Conservation (phyloP, 2,329 filamentous ascomycete species). For the Torrubiella hemipterigena region DNA sequence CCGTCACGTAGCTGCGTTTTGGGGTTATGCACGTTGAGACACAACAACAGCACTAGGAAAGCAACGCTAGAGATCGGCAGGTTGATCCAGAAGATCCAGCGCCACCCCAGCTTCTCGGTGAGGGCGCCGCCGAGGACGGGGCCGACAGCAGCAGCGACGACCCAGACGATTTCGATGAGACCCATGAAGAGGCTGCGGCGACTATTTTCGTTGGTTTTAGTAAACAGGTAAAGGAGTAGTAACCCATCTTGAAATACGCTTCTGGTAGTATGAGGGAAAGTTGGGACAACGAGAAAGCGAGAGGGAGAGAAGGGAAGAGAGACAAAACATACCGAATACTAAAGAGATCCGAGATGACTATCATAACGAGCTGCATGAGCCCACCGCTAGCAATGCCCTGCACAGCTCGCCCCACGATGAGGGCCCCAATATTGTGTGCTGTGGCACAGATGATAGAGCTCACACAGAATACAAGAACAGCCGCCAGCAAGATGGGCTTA, state of each 20-base stretch:
- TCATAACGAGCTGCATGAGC: constrained; percentile 34
- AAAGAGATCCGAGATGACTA: constrained; percentile 38
- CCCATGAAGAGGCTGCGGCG: constrained; percentile 42
- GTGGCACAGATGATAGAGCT: constrained; percentile 34
- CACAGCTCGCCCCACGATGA: constrained; percentile 32
- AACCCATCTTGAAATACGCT: too few species aligned
- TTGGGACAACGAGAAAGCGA: not conserved
- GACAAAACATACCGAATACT: constrained; percentile 27
- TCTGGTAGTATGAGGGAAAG: too few species aligned
- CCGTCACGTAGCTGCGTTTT: constrained; percentile 49
- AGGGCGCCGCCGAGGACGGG: constrained; percentile 54
- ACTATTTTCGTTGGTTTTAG: not conserved
- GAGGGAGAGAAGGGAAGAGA: constrained; percentile 16
- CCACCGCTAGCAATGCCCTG: constrained; percentile 38
- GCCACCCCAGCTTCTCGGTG: constrained; percentile 37
- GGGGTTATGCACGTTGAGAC: constrained; percentile 56
- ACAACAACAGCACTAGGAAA: constrained; percentile 46
- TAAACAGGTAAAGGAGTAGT: not conserved
- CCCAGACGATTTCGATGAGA: constrained; percentile 55
- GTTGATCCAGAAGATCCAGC: constrained; percentile 45
- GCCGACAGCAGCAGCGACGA: constrained; percentile 51
- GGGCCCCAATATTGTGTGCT: constrained; percentile 29
- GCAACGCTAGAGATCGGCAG: constrained; percentile 39
- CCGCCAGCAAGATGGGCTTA: constrained; percentile 34
- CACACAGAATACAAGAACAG: constrained; percentile 33